phyloP scores from a whole-genome alignment of 345 rosid genomes.

The Ricinus communis region DNA sequence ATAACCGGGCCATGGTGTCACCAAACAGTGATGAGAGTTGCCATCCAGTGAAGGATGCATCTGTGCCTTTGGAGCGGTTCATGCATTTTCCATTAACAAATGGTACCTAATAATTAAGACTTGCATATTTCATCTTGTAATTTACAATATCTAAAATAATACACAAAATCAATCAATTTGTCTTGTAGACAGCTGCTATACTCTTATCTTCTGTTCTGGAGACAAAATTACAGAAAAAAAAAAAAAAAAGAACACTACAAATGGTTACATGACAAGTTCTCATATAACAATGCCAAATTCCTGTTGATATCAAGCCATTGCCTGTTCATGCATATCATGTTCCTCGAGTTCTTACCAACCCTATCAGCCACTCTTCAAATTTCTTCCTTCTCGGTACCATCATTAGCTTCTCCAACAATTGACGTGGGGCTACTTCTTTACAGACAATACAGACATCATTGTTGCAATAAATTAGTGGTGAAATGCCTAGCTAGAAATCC shows the following conservation, averaged over 20 bases:
- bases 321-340: neutral
- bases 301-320: neutral
- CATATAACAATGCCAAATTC: neutral
- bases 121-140: constrained; percentile 12
- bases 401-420: constrained; percentile 7
- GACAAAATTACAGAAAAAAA: constrained; percentile 16
- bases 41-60: no score
- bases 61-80: no score
- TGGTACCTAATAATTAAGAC: neutral
- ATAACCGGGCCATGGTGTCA: no score
- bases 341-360: neutral
- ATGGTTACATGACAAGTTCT: neutral
- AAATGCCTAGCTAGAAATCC: constrained; percentile 7
- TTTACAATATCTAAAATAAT: constrained; percentile 26
- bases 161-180: constrained; percentile 6
- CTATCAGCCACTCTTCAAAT: neutral
- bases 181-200: constrained; percentile 7
- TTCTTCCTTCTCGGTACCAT: constrained; percentile 16
- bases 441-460: neutral
- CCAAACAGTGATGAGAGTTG: no score
- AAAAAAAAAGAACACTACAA: neutral
- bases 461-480: constrained; percentile 17
- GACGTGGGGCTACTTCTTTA: constrained; percentile 13
- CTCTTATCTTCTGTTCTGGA: neutral
- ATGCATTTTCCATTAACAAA: no score